Conservation (phyloP, 306 rosid species). For the Lathyrus aphaca region DNA sequence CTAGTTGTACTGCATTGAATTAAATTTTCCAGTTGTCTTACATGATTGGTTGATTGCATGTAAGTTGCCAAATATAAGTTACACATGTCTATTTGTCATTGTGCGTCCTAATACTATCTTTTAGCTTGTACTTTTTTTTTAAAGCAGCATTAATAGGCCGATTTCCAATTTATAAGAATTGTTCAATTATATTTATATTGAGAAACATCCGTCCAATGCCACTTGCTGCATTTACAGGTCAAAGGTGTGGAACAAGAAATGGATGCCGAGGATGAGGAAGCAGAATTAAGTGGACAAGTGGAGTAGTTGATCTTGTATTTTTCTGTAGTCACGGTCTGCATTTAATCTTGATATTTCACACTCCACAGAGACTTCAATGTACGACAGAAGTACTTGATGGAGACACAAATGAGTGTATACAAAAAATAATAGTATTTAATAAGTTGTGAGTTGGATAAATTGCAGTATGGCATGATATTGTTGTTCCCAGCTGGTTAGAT, state of each 20-base stretch:
- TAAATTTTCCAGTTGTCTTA: not conserved
- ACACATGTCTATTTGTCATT: not conserved
- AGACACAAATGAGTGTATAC: slow-evolving; percentile 33
- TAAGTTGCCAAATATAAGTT: not conserved
- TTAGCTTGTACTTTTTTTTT: not conserved
- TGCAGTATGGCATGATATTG: slow-evolving; percentile 30
- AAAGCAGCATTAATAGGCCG: slow-evolving; percentile 19
- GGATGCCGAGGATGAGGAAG: slow-evolving; percentile 73
- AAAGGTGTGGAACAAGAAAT: slow-evolving; percentile 88
- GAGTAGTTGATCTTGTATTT: slow-evolving; percentile 47
- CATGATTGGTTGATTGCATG: not conserved
- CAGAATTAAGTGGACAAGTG: slow-evolving; percentile 52
- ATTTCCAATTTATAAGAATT: slow-evolving; percentile 3
- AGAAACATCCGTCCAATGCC: slow-evolving; percentile 13
- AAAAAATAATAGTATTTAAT: slow-evolving; percentile 5
- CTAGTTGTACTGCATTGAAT: not conserved
- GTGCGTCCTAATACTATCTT: not conserved
- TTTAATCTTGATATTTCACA: slow-evolving; percentile 27
- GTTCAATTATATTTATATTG: not conserved
- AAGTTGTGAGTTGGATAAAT: slow-evolving; percentile 29
- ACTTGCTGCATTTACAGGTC: slow-evolving; percentile 60
- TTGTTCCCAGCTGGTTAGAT: slow-evolving; percentile 35
- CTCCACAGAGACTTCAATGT: slow-evolving; percentile 10
- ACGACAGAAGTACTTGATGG: slow-evolving; percentile 38
- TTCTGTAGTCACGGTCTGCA: not conserved